Conservation (phyloP, 371 early-diverging fungal species). For the Circinella minor region DNA sequence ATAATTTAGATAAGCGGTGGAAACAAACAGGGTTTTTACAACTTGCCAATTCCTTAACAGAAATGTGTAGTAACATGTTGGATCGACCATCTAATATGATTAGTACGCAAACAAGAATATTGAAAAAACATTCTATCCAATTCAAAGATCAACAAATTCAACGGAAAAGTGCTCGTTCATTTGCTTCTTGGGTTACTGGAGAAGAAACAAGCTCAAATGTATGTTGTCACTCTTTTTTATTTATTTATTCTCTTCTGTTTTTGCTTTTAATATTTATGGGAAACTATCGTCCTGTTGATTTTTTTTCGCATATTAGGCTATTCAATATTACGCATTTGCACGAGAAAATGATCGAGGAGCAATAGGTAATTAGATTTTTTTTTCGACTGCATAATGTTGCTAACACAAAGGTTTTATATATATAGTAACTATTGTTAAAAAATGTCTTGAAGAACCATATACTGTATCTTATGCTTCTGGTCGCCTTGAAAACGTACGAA, state of each 20-base stretch:
- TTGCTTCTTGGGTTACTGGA: constrained; percentile 11
- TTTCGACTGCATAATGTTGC: too few species aligned
- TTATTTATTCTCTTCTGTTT: not conserved
- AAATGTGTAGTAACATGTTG: constrained; percentile 4
- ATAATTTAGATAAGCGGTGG: constrained; percentile 2
- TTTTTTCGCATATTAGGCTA: not conserved
- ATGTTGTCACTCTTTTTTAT: too few species aligned
- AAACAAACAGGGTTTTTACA: constrained; percentile 3
- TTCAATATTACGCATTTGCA: constrained; percentile 9
- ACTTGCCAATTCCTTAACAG: constrained; percentile 1
- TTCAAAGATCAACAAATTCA: not conserved
- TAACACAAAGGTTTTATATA: too few species aligned
- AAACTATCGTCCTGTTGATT: too few species aligned
- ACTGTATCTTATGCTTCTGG: not conserved
- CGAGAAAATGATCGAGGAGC: constrained; percentile 3
- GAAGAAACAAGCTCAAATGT: not conserved
- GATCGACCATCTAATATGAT: constrained; percentile 5
- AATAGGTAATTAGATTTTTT: not conserved
- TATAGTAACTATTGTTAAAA: constrained; percentile 7
- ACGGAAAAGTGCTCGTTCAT: not conserved
- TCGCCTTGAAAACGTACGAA: not conserved
- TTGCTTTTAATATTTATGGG: not conserved
- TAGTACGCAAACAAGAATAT: not conserved
- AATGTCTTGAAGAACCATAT: not conserved
- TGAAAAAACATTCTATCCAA: not conserved